A percentile compares a stretch with the other conserved stretches of the same genome.
These are phyloP conservation scores for Kalmusia sp. DNA, from an alignment of 2,329 filamentous ascomycete species.

Conservation along the genomic window DNA sequence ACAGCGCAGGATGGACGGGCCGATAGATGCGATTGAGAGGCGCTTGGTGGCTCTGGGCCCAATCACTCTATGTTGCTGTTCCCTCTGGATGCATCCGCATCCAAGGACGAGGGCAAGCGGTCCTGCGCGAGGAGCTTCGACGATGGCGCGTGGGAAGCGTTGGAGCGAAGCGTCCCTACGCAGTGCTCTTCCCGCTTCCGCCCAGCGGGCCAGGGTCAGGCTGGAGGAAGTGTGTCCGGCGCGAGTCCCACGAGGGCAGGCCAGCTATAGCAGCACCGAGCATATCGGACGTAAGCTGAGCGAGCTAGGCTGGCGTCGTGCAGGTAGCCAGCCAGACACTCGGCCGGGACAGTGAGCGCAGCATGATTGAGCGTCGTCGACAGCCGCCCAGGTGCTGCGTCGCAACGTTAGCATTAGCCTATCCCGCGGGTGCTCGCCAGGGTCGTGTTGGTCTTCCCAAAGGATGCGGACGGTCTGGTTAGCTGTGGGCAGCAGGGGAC, in stretches of 20 bases:
- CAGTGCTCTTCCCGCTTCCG: neutral
- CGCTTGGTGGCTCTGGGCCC: conserved; percentile 13
- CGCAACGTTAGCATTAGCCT: neutral
- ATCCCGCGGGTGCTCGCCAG: conserved; percentile 4
- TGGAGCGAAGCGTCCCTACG: too few relatives aligned
- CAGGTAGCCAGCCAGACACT: neutral
- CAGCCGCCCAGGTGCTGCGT: neutral
- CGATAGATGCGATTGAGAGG: conserved; percentile 17
- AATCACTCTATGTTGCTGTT: conserved; percentile 13
- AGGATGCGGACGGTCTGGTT: neutral
- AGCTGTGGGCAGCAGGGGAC: neutral
- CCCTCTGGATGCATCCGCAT: neutral
- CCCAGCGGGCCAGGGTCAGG: conserved; percentile 1
- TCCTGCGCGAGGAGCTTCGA: neutral
- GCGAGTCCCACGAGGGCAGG: neutral
- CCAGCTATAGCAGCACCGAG: neutral
- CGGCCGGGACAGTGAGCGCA: neutral
- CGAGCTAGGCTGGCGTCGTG: neutral
- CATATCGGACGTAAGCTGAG: neutral
- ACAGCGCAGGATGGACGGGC: conserved; percentile 23
- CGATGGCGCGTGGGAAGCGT: neutral
- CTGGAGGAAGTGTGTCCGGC: neutral
- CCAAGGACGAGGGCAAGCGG: neutral
- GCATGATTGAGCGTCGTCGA: neutral
- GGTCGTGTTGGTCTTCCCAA: conserved; percentile 3